A percentile compares a stretch with the other conserved stretches of the same genome.
Evolutionary conservation across 305 asterid species (phyloP).

Genomic region (Vinca major): DNA sequence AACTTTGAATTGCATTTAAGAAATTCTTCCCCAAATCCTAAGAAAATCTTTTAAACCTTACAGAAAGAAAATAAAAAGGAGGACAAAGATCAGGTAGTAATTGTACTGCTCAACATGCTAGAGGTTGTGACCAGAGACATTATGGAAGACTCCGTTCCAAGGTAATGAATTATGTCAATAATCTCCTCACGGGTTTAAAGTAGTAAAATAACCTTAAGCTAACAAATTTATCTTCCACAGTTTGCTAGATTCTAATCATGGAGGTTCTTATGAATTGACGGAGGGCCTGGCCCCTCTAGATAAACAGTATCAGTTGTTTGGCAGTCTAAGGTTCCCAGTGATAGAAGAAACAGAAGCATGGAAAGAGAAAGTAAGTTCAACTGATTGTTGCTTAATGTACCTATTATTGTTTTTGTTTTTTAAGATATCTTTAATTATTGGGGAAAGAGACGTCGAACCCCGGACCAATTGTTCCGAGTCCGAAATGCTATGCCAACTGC

Average conservation of each 20-base stretch:
- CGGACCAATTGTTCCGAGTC: too few species aligned
- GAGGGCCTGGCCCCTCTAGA: conserved; percentile 70
- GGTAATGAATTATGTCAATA: conserved; percentile 33
- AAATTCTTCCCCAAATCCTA: background rate
- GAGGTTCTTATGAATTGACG: conserved; percentile 54
- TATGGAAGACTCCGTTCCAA: conserved; percentile 70
- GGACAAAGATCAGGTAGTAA: conserved; percentile 83
- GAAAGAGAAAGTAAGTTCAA: conserved; percentile 74
- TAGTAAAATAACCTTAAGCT: conserved; percentile 18
- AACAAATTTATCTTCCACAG: conserved; percentile 27
- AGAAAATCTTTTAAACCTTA: conserved; percentile 6
- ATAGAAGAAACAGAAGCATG: conserved; percentile 79
- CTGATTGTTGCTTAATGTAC: background rate
- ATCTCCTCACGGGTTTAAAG: conserved; percentile 5
- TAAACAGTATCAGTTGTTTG: conserved; percentile 56
- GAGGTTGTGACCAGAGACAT: conserved; percentile 96
- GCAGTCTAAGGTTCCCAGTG: conserved; percentile 65
- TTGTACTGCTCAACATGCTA: conserved; percentile 84
- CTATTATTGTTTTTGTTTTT: too few species aligned
- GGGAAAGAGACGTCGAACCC: too few species aligned
- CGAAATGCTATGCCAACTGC: too few species aligned
- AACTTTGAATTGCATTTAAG: background rate
- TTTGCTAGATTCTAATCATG: conserved; percentile 69
- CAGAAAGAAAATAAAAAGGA: conserved; percentile 72
- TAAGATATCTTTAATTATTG: too few species aligned